Evolutionary conservation across 192 early-diverging fungal genomes (phyloP).

Genomic region (Pilaira anomala): DNA sequence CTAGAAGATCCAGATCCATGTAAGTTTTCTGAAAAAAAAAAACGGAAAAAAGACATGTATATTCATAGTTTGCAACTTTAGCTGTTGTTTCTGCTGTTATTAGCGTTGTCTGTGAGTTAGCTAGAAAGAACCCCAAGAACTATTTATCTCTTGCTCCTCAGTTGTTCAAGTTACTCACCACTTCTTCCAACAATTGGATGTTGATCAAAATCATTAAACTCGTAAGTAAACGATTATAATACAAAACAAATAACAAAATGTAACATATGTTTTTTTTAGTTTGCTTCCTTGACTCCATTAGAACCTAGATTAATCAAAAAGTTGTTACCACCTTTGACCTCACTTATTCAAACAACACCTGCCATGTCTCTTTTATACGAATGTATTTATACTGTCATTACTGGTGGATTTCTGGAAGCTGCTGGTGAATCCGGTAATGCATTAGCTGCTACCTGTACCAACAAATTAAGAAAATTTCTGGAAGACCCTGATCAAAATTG

Average conservation of each 20-base stretch:
- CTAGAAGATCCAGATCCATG: slow-evolving; percentile 91
- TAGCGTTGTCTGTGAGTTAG: slow-evolving; percentile 95
- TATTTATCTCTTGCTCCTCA: slow-evolving; percentile 94
- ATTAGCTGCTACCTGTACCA: slow-evolving; percentile 79
- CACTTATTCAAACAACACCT: slow-evolving; percentile 79
- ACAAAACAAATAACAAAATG: not conserved
- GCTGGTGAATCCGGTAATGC: slow-evolving; percentile 48
- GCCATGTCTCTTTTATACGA: slow-evolving; percentile 99
- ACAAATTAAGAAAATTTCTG: slow-evolving; percentile 78
- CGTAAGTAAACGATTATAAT: slow-evolving; percentile 40
- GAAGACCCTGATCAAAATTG: slow-evolving; percentile 90
- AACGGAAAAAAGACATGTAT: slow-evolving; percentile 6
- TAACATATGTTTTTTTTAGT: slow-evolving; percentile 52
- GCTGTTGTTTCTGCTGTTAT: slow-evolving; percentile 92
- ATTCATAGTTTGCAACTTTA: slow-evolving; percentile 30
- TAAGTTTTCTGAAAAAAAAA: slow-evolving; percentile 38
- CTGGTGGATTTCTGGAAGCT: slow-evolving; percentile 80
- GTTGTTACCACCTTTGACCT: slow-evolving; percentile 76
- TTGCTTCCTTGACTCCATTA: slow-evolving; percentile 85
- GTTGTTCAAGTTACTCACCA: slow-evolving; percentile 85
- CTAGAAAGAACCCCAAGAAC: slow-evolving; percentile 85
- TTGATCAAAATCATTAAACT: slow-evolving; percentile 99
- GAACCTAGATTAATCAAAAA: slow-evolving; percentile 94
- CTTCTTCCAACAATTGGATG: slow-evolving; percentile 98
- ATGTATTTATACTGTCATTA: slow-evolving; percentile 91